These are phyloP conservation scores for Neofusicoccum sp. DNA, from an alignment of 2,329 filamentous ascomycete species.

Conservation along the genomic window DNA sequence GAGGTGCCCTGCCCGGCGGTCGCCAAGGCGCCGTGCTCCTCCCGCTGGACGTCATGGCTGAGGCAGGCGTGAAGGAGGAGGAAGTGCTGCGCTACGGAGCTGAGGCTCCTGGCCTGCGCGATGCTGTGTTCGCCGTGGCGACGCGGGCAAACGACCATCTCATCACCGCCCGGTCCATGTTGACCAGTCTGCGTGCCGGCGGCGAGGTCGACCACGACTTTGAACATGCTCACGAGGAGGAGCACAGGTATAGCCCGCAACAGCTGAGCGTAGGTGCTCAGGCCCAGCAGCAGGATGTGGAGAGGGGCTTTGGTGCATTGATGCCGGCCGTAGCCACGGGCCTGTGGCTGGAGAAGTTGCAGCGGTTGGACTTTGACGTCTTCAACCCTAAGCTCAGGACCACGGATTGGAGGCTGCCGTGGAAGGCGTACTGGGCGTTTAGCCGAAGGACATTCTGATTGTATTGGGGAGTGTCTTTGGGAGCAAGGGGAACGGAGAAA, in stretches of 20 bases:
- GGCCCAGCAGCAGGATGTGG: slow-evolving; percentile 52
- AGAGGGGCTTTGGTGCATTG: slow-evolving; percentile 73
- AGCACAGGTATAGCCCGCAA: slow-evolving; percentile 52
- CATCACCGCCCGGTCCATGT: slow-evolving; percentile 89
- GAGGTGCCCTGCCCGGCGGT: slow-evolving; percentile 36
- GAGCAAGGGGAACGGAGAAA: not conserved
- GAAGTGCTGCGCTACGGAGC: slow-evolving; percentile 81
- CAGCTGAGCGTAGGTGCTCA: slow-evolving; percentile 37
- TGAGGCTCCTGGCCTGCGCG: slow-evolving; percentile 74
- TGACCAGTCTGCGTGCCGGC: slow-evolving; percentile 73
- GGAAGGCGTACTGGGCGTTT: slow-evolving; percentile 67
- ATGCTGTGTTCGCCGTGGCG: slow-evolving; percentile 88
- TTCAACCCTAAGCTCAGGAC: slow-evolving; percentile 62
- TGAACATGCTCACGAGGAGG: slow-evolving; percentile 79
- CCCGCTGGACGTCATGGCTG: slow-evolving; percentile 86
- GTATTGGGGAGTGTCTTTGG: not conserved
- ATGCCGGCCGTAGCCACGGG: slow-evolving; percentile 76
- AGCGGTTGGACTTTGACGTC: slow-evolving; percentile 82
- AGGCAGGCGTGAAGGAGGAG: slow-evolving; percentile 78
- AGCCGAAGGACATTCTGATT: slow-evolving; percentile 50
- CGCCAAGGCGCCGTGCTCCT: slow-evolving; percentile 70
- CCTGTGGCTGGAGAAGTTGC: slow-evolving; percentile 74
- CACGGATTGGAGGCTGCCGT: slow-evolving; percentile 81
- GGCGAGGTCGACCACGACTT: slow-evolving; percentile 79
- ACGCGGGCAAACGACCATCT: slow-evolving; percentile 94